Conservation (phyloP, 192 early-diverging fungal genomes). For the Mortierella alpina region DNA sequence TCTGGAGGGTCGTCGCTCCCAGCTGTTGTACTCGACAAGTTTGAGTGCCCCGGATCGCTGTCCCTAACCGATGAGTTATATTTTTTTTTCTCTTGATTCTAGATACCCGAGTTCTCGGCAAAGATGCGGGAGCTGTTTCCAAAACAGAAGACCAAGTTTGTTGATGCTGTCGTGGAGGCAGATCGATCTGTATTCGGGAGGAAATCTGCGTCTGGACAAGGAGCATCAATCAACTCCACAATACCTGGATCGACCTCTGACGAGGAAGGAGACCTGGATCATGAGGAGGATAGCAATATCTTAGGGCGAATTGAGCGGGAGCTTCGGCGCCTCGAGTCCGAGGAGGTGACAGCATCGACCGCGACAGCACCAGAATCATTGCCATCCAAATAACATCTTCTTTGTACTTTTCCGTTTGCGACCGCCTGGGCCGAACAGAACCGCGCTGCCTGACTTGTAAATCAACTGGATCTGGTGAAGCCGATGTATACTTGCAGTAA, state of each 20-base stretch:
- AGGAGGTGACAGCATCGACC: slow-evolving; percentile 6
- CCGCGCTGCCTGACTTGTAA: too few relatives aligned
- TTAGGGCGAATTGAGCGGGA: slow-evolving; percentile 38
- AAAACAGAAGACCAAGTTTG: slow-evolving; percentile 51
- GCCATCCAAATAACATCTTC: neutral
- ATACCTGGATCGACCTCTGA: neutral
- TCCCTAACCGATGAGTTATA: neutral
- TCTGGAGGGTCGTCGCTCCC: too few relatives aligned
- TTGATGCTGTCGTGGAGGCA: slow-evolving; percentile 35
- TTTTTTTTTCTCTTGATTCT: neutral
- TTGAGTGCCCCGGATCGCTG: too few relatives aligned
- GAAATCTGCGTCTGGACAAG: neutral
- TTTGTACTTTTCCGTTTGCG: too few relatives aligned
- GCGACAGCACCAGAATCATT: neutral
- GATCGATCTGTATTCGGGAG: slow-evolving; percentile 49
- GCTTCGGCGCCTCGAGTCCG: slow-evolving; percentile 20
- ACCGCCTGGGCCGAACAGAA: too few relatives aligned
- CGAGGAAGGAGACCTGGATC: slow-evolving; percentile 41
- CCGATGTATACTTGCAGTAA: too few relatives aligned
- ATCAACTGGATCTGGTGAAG: too few relatives aligned
- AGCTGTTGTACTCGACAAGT: too few relatives aligned
- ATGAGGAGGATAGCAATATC: slow-evolving; percentile 46
- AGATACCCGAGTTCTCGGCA: slow-evolving; percentile 55
- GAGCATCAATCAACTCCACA: neutral
- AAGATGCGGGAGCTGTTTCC: slow-evolving; percentile 52